These are phyloP conservation scores for Epichloe aotearoae DNA, from an alignment of 2,329 filamentous ascomycete genomes.

Conservation along the genomic window DNA sequence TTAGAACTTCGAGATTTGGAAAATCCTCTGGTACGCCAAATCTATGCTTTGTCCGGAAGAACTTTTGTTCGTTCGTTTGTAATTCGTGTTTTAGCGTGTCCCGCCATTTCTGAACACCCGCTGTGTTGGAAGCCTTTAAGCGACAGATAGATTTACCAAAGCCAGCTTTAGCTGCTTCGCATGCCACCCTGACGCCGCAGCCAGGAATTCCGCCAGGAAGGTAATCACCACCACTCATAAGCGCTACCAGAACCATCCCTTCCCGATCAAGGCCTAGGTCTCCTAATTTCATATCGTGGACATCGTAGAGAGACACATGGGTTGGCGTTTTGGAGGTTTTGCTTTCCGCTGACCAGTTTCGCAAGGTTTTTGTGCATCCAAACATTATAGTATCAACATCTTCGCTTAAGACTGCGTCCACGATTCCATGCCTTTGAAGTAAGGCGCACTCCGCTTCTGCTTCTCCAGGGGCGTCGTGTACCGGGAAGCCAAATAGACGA, in stretches of 20 bases:
- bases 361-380: slow-evolving; percentile 64
- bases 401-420: slow-evolving; percentile 89
- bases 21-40: slow-evolving; percentile 69
- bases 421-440: slow-evolving; percentile 66
- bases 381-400: slow-evolving; percentile 98
- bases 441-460: slow-evolving; percentile 92
- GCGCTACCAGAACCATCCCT: slow-evolving; percentile 84
- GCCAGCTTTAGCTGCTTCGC: slow-evolving; percentile 77
- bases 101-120: slow-evolving; percentile 56
- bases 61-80: slow-evolving; percentile 67
- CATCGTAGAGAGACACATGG: slow-evolving; percentile 73
- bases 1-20: slow-evolving; percentile 63
- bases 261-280: slow-evolving; percentile 58
- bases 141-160: slow-evolving; percentile 67
- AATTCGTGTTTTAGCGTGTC: slow-evolving; percentile 61
- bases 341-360: slow-evolving; percentile 71
- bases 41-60: slow-evolving; percentile 64
- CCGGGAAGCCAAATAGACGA: slow-evolving; percentile 69
- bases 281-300: slow-evolving; percentile 34
- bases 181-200: slow-evolving; percentile 78
- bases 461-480: slow-evolving; percentile 82
- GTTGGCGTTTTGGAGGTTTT: slow-evolving; percentile 57
- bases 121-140: slow-evolving; percentile 44
- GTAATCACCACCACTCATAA: slow-evolving; percentile 95
- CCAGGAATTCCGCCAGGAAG: slow-evolving; percentile 75